Conservation (phyloP, 2,329 filamentous ascomycete genomes). For the Fusarium verticillioides region DNA sequence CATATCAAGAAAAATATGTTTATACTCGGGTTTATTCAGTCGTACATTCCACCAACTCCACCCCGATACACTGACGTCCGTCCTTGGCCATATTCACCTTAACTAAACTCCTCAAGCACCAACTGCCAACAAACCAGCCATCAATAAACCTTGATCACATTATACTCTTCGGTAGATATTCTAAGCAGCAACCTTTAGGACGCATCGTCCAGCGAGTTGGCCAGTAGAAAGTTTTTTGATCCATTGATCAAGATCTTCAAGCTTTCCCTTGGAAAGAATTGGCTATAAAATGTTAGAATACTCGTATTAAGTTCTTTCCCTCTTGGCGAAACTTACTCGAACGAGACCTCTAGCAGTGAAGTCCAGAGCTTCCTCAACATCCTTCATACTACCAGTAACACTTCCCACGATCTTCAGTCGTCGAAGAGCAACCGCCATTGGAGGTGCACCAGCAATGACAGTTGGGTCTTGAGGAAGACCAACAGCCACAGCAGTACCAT, state of each 20-base stretch:
- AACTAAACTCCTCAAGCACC: background rate
- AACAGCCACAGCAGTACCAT: conserved; percentile 84
- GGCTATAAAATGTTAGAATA: conserved; percentile 24
- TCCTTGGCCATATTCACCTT: background rate
- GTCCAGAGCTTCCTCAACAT: conserved; percentile 43
- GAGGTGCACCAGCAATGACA: conserved; percentile 36
- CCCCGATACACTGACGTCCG: too few species aligned
- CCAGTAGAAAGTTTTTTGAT: conserved; percentile 38
- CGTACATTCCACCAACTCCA: background rate
- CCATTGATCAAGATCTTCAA: conserved; percentile 41
- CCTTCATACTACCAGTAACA: conserved; percentile 37
- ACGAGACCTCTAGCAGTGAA: conserved; percentile 42
- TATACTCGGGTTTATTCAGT: background rate
- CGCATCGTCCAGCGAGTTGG: conserved; percentile 39
- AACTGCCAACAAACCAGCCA: fast-evolving
- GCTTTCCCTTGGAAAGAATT: conserved; percentile 40
- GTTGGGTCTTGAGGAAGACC: conserved; percentile 69
- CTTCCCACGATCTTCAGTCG: conserved; percentile 42
- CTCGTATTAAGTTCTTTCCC: fast-evolving
- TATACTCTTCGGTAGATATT: fast-evolving
- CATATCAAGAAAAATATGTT: background rate
- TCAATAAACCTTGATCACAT: fast-evolving
- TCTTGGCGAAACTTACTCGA: conserved; percentile 13
- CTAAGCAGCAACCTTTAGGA: conserved; percentile 32
- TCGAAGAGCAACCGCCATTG: conserved; percentile 27